phyloP scores from a whole-genome alignment of 805 yeast species.

The Pichia californica region DNA sequence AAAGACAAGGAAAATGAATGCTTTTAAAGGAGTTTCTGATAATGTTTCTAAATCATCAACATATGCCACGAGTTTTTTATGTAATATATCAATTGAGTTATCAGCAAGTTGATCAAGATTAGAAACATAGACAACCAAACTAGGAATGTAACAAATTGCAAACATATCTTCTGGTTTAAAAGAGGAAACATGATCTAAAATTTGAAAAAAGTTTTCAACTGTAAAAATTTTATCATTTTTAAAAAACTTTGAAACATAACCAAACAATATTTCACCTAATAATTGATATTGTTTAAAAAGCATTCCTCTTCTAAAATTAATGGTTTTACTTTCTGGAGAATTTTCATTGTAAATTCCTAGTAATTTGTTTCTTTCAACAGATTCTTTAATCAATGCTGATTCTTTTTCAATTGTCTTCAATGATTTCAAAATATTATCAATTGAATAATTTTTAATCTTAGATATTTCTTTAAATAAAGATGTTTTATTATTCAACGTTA shows the following conservation, averaged over 20 bases:
- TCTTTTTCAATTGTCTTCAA: conserved; percentile 54
- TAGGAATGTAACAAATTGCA: conserved; percentile 59
- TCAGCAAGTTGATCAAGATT: conserved; percentile 32
- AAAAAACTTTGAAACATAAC: conserved; percentile 32
- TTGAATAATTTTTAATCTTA: conserved; percentile 2
- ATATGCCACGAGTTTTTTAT: conserved; percentile 32
- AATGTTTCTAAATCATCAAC: conserved; percentile 35
- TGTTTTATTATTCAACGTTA: not conserved
- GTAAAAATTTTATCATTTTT: conserved; percentile 25
- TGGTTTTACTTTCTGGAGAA: conserved; percentile 38
- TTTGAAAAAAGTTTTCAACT: conserved; percentile 30
- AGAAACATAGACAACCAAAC: conserved; percentile 41
- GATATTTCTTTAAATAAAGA: not conserved
- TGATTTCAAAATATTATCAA: conserved; percentile 34
- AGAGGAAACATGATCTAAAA: conserved; percentile 41
- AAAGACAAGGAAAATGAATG: conserved; percentile 44
- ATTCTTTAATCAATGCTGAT: conserved; percentile 47
- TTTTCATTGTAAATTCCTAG: conserved; percentile 41
- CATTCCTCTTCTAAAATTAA: conserved; percentile 56
- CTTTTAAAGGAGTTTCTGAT: conserved; percentile 41
- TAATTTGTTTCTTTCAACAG: conserved; percentile 44
- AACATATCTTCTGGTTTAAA: conserved; percentile 58
- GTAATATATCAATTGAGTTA: conserved; percentile 33
- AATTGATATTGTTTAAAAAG: conserved; percentile 63
- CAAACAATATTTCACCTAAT: conserved; percentile 58